Evolutionary conservation across 2,329 filamentous ascomycete genomes (phyloP), one percentile per base, ranked within the genome.

Genomic region (Cladosporium sp.): DNA sequence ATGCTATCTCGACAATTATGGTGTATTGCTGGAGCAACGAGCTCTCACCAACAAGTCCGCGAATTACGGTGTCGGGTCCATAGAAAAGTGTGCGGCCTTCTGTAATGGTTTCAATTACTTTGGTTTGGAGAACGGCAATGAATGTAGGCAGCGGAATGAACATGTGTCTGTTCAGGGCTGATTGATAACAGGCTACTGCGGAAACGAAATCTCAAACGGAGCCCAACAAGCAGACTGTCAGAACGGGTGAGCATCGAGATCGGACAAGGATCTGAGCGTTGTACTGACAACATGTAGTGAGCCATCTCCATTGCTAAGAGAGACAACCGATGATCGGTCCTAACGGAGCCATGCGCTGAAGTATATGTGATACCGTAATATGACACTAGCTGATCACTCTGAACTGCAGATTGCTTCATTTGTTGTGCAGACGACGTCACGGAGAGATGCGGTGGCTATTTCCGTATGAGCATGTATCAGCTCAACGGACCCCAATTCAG

Each of bases 91-190:
- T 47, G 24, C 26, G 6, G 28, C 59, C 11, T 61, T 61, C 30
- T 61, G 59, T 28, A 11, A 30, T 5, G 59, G 59, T 30, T 61
- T 34, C 41, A 51, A 28, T 11, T 61, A 51, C 28, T 61, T 61
- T 51, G 59, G 59, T 3, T 8, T 61, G 15, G 59, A 61, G 59
- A 51, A 61, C 30, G 59, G 59, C 4, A 61, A 61, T 30, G 59
- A 61, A 30, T 61, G 59, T 61, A n/a, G 30, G 36, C 28, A 24
- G 2, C 18, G 38, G 18, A 18, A n/a, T 4, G 7, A n/a, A 7
- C 26, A n/a, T 41, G 18, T 4, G 8, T 60, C 15, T 30, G 14
- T 7, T 26, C 24, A 3, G 3, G 2, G 38, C 38, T 44, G 18
- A 44, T n/a, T 10, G 18, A 21, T 6, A 21, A 8, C 11, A 61